phyloP scores from a whole-genome alignment of 2,329 filamentous ascomycete genomes.

The Hyphodiscus sp. region DNA sequence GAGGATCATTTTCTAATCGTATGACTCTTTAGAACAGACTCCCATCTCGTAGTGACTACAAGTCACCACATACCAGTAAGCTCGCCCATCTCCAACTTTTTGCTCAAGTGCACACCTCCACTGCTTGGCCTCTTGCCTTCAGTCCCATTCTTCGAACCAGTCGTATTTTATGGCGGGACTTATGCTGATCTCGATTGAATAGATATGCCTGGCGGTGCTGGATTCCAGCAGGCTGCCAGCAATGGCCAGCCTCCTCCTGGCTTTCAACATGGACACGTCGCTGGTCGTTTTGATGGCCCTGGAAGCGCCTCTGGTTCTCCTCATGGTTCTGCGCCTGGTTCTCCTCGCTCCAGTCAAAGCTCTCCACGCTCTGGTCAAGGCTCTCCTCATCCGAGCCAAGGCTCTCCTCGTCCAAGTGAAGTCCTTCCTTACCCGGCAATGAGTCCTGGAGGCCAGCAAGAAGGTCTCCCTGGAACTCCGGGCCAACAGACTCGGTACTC shows the following conservation, averaged over 20 bases:
- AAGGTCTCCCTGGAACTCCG: not conserved
- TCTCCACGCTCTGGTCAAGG: not conserved
- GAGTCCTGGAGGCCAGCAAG: not conserved
- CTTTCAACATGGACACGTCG: not conserved
- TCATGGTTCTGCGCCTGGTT: too few species aligned
- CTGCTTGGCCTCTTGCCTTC: not conserved
- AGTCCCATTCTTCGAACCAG: not conserved
- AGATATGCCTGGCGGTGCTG: conserved; percentile 14
- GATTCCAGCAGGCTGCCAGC: conserved; percentile 1
- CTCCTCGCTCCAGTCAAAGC: not conserved
- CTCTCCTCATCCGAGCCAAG: not conserved
- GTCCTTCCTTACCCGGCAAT: too few species aligned
- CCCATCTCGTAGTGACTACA: too few species aligned
- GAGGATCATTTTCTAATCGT: not conserved
- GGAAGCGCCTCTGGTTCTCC: too few species aligned
- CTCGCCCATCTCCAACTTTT: not conserved
- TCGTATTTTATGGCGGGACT: not conserved
- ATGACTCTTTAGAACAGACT: too few species aligned
- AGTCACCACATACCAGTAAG: not conserved
- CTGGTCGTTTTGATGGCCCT: not conserved
- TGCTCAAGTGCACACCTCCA: not conserved
- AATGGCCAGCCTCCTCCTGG: not conserved
- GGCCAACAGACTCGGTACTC: not conserved
- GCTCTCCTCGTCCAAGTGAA: not conserved
- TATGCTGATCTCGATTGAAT: not conserved